Conservation (phyloP, 2,329 filamentous ascomycete genomes). For the Phaeosphaeriaceae sp. region DNA sequence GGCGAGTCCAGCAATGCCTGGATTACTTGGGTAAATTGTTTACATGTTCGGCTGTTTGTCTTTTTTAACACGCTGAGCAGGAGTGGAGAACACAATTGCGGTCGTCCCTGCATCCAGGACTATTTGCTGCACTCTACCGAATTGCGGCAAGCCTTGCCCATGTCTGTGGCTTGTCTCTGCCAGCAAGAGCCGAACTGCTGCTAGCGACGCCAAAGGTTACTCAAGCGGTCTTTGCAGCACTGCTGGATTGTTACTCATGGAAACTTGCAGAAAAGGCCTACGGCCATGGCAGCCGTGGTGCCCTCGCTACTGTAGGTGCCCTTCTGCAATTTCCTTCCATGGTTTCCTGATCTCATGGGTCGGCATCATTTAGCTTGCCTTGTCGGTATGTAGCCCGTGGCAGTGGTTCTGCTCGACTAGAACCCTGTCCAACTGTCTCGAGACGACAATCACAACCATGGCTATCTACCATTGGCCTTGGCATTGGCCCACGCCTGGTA, state of each 20-base stretch:
- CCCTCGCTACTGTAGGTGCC: slow-evolving; percentile 72
- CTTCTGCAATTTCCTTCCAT: slow-evolving; percentile 15
- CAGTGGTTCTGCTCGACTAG: slow-evolving; percentile 95
- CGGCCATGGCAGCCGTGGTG: slow-evolving; percentile 66
- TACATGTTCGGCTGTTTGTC: slow-evolving; percentile 21
- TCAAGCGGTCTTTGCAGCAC: slow-evolving; percentile 78
- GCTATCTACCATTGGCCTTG: slow-evolving; percentile 89
- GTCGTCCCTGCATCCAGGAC: slow-evolving; percentile 86
- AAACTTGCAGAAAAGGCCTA: slow-evolving; percentile 77
- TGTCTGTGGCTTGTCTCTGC: slow-evolving; percentile 60
- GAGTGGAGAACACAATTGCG: slow-evolving; percentile 91
- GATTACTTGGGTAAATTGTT: slow-evolving; percentile 84
- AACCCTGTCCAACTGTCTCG: slow-evolving; percentile 92
- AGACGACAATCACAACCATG: slow-evolving; percentile 82
- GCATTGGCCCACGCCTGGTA: slow-evolving; percentile 59
- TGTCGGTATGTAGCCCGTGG: slow-evolving; percentile 83
- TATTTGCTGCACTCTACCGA: slow-evolving; percentile 81
- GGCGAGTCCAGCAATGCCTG: slow-evolving; percentile 79
- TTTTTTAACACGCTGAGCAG: slow-evolving; percentile 63
- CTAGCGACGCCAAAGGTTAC: slow-evolving; percentile 74
- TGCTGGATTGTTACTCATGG: slow-evolving; percentile 88
- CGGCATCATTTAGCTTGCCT: slow-evolving; percentile 62
- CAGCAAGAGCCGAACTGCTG: slow-evolving; percentile 69
- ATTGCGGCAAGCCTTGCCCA: slow-evolving; percentile 63
- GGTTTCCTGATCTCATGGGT: slow-evolving; percentile 27